These are phyloP conservation scores for Tetrahymena borealis DNA, from an alignment of 73 alveolate species.

Conservation along the genomic window DNA sequence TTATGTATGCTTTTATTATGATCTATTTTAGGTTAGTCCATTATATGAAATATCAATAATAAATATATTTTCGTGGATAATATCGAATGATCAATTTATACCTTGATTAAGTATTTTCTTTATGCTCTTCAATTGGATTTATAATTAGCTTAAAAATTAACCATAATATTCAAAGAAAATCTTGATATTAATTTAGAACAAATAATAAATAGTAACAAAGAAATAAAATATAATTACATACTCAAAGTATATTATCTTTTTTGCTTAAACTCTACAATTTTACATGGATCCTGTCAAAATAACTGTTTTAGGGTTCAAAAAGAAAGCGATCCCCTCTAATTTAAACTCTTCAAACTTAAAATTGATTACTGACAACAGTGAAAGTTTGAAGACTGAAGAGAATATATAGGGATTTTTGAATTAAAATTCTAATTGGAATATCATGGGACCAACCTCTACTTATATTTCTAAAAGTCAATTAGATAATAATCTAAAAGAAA, in stretches of 20 bases:
- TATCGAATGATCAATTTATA: neutral
- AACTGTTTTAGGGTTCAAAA: neutral
- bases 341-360: neutral
- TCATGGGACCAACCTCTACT: neutral
- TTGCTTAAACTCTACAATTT: neutral
- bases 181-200: neutral
- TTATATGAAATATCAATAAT: neutral
- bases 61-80: neutral
- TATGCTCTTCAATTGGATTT: neutral
- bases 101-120: neutral
- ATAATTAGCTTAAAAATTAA: neutral
- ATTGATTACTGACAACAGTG: neutral
- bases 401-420: neutral
- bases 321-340: neutral
- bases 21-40: no score
- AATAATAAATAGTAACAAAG: neutral
- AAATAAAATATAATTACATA: neutral
- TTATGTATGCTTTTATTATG: no score
- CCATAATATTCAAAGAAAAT: neutral
- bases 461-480: neutral
- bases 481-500: neutral
- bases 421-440: neutral
- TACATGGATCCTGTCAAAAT: neutral
- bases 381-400: neutral
- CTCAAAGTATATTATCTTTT: neutral